phyloP scores from a whole-genome alignment of 768 basidiomycete species.

The Macrolepiota fuliginosa region DNA sequence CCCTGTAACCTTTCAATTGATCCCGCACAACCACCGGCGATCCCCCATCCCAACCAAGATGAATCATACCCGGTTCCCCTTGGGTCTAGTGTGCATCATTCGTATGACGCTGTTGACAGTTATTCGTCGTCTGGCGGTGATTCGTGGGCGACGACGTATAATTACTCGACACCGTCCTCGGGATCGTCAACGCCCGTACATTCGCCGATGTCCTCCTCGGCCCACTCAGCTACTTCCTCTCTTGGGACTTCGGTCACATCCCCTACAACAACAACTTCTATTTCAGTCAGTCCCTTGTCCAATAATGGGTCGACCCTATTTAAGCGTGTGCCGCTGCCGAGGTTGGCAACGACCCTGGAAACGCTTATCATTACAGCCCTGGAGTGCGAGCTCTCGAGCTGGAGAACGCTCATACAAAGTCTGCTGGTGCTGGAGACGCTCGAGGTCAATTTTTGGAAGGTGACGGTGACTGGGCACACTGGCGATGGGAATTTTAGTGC shows the following conservation, averaged over 20 bases:
- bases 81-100: background rate
- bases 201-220: constrained; percentile 1
- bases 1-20: constrained; percentile 13
- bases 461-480: constrained; percentile 28
- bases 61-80: background rate
- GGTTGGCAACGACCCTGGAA: constrained; percentile 22
- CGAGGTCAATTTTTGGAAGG: constrained; percentile 41
- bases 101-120: background rate
- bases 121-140: background rate
- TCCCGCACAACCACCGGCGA: constrained; percentile 6
- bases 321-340: constrained; percentile 6
- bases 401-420: constrained; percentile 32
- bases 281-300: constrained; percentile 5
- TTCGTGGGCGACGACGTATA: background rate
- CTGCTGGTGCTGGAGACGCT: constrained; percentile 33
- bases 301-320: background rate
- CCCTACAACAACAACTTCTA: constrained; percentile 1
- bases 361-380: constrained; percentile 40
- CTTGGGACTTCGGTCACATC: background rate
- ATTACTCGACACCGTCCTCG: background rate
- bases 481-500: constrained; percentile 22
- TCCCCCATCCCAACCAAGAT: background rate
- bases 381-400: constrained; percentile 34
- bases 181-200: constrained; percentile 1
- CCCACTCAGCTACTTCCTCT: background rate